Evolutionary conservation across 169 alveolate genomes (phyloP), one percentile per base, ranked within the genome.

Genomic region (Eimeria brunetti): DNA sequence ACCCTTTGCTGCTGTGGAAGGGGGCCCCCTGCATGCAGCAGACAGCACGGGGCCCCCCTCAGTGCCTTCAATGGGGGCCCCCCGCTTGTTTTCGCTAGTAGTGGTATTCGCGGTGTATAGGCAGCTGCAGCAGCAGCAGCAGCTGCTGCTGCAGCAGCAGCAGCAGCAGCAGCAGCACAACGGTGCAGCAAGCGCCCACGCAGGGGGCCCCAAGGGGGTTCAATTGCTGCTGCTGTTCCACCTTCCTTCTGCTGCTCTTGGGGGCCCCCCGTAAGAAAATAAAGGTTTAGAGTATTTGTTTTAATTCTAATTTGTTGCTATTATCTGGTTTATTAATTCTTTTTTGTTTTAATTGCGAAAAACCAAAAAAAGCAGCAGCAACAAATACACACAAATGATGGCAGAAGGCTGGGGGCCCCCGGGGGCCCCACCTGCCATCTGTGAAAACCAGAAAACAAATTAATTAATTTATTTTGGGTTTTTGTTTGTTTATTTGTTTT

Each of bases 71-170:
- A n/a, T 27, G 7, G 44, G 38, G 49, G 38, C 44, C 78, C 49
- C 38, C 78, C 49, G 11, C 7, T 14, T 67, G 44, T 67, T 16
- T 67, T 8, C 44, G 44, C 27, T 30, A 67, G 44, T 4, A 2
- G 38, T 5, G 49, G 5, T 67, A 7, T 67, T 14, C 27, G 38
- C 18, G 78, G 78, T 67, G 78, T 33, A 33, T 33, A 33, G 44
- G 78, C 38, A 75, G 85, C 85, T 75, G 85, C 51, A 44, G 58
- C 67, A 58, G 85, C 85, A 27, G 85, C 56, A 20, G 85, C 30
- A 3, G 38, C 85, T 14, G 60, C 85, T 14, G 51, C 58, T 9
- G 58, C 60, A 75, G 85, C 60, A 41, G 46, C 85, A 41, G 85
- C 85, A 75, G 83, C 83, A 73, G 46, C 83, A 5, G 83, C 27